These are phyloP conservation scores for Lachnellula occidentalis DNA, from an alignment of 2,329 filamentous ascomycete species.

Conservation along the genomic window DNA sequence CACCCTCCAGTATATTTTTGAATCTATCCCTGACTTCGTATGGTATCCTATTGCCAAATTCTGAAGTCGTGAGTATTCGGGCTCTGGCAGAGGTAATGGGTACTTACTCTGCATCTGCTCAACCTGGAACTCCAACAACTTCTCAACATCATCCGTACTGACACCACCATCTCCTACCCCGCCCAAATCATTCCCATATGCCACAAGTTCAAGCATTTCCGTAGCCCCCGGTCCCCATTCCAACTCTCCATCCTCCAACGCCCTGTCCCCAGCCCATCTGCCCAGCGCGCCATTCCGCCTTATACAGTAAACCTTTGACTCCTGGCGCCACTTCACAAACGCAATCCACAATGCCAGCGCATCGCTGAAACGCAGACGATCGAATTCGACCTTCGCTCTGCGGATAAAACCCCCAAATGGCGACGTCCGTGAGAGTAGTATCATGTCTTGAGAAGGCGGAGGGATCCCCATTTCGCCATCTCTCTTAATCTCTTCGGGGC, in stretches of 20 bases:
- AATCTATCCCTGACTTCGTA: slow-evolving; percentile 68
- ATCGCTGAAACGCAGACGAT: slow-evolving; percentile 73
- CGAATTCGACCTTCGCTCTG: slow-evolving; percentile 72
- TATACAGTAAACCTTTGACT: slow-evolving; percentile 59
- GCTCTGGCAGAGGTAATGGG: background rate
- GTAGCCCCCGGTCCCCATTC: slow-evolving; percentile 46
- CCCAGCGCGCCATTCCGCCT: slow-evolving; percentile 42
- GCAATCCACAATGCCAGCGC: slow-evolving; percentile 72
- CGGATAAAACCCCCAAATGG: slow-evolving; percentile 79
- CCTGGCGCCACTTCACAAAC: slow-evolving; percentile 75
- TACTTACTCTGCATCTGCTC: slow-evolving; percentile 75
- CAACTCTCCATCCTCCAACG: slow-evolving; percentile 44
- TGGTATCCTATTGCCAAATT: slow-evolving; percentile 72
- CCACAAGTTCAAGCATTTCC: slow-evolving; percentile 32
- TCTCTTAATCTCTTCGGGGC: slow-evolving; percentile 53
- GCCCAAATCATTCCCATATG: slow-evolving; percentile 20
- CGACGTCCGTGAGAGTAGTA: slow-evolving; percentile 65
- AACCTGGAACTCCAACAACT: slow-evolving; percentile 80
- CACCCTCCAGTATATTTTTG: slow-evolving; percentile 60
- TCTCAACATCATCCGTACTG: slow-evolving; percentile 75
- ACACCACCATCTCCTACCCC: slow-evolving; percentile 39
- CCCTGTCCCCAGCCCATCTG: slow-evolving; percentile 51
- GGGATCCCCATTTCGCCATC: slow-evolving; percentile 48
- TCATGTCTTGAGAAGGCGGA: slow-evolving; percentile 43
- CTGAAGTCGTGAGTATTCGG: slow-evolving; percentile 37